Evolutionary conservation across 2,329 filamentous ascomycete species (phyloP).

Genomic region (Scedosporium apiospermum): DNA sequence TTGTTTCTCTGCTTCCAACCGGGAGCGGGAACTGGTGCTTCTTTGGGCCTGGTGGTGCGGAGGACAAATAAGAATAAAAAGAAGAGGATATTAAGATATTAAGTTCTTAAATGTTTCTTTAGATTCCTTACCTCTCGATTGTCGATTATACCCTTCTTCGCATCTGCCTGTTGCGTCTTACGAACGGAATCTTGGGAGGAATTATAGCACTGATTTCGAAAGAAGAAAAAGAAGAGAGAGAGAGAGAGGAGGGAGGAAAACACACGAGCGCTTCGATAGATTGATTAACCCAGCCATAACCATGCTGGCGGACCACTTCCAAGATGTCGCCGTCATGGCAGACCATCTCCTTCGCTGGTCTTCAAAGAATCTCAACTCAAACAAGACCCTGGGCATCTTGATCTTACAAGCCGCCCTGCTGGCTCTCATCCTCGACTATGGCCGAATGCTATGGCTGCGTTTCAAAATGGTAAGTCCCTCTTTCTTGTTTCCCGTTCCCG

Average conservation of each 20-base stretch:
- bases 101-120: no score
- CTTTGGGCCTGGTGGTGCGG: no score
- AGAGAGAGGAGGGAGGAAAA: neutral
- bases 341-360: neutral
- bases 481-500: neutral
- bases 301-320: conserved; percentile 5
- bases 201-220: no score
- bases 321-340: neutral
- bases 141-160: no score
- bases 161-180: no score
- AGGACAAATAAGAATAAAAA: no score
- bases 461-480: conserved; percentile 31
- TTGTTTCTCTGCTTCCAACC: no score
- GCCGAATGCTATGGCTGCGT: conserved; percentile 37
- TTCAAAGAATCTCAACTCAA: neutral
- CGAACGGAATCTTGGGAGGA: no score
- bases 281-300: neutral
- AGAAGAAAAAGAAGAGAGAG: neutral
- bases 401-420: conserved; percentile 6
- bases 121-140: no score
- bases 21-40: no score
- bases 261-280: no score
- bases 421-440: conserved; percentile 30
- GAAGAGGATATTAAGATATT: no score
- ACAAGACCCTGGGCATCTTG: conserved; percentile 1